Evolutionary conservation across 768 basidiomycete species (phyloP), one percentile per base, ranked within the genome.

Genomic region (Naganishia friedmannii): DNA sequence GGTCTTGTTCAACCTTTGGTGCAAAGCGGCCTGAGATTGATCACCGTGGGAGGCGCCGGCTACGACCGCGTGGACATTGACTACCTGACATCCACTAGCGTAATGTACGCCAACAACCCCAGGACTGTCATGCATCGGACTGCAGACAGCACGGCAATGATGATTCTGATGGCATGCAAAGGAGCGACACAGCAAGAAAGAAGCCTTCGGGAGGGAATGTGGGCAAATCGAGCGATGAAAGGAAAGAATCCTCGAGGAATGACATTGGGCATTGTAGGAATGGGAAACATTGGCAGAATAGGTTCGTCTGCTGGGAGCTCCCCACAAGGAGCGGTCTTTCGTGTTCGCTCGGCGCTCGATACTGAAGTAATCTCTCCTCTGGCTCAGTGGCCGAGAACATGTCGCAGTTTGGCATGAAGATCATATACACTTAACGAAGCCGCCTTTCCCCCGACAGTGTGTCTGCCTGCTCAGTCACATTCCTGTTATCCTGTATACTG

Each of bases 91-190:
- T 86, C 84, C 12, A 85, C 85, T 80, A 89, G 88, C 13, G 91
- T 93, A 74, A 83, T 81, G 42, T 86, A 94, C 26, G 92, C 93
- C 10, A 93, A 94, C 78, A 94, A 92, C 0, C 92, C 93, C 0
- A 88, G 89, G 17, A 91, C 91, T 3, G 93, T 95, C 58, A 88
- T 94, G 80, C 91, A 93, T 73, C 92, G 89, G 12, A 93, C 92
- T 1, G 93, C 93, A 0, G 60, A 63, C 26, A 63, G 60, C 17
- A 93, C 92, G 0, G 91, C 91, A 0, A 92, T 90, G 0, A 82
- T 93, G 37, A 93, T 89, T 79, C 87, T 95, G 60, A 80, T 94
- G 73, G 85, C 94, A 74, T 89, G 91, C 88, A 45, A 78, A 91
- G 54, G 88, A 91, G 53, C 88, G 90, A 72, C 93, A 86, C 78